Evolutionary conservation across 805 yeast genomes (phyloP).

Genomic region (Isabelozyma rhagii): DNA sequence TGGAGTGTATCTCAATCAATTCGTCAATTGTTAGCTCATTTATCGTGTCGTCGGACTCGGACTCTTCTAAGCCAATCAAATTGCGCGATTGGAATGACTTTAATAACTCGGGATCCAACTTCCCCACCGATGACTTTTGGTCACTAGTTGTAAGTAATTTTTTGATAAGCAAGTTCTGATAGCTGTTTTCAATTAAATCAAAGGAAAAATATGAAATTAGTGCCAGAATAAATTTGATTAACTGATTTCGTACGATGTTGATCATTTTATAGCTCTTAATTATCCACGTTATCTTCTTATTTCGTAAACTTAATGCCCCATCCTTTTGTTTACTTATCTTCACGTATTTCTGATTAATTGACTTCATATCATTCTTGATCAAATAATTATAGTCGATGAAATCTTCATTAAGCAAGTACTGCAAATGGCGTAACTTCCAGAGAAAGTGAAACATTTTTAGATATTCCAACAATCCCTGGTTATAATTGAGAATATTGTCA

Average conservation of each 20-base stretch:
- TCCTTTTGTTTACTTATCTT: constrained; percentile 14
- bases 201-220: constrained; percentile 40
- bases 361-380: constrained; percentile 21
- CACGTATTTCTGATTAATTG: constrained; percentile 9
- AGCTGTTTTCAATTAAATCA: constrained; percentile 46
- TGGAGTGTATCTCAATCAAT: constrained; percentile 34
- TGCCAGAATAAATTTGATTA: constrained; percentile 39
- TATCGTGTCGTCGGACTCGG: constrained; percentile 8
- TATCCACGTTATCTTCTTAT: constrained; percentile 27
- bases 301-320: constrained; percentile 42
- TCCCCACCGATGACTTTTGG: background rate
- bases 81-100: background rate
- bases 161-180: constrained; percentile 17
- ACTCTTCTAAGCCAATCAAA: constrained; percentile 2
- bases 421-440: constrained; percentile 71
- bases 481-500: constrained; percentile 31
- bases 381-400: constrained; percentile 24
- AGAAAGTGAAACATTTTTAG: constrained; percentile 79
- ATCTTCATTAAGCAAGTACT: constrained; percentile 43
- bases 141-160: constrained; percentile 17
- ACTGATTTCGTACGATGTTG: constrained; percentile 36
- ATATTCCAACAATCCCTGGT: constrained; percentile 47
- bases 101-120: background rate
- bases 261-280: constrained; percentile 28
- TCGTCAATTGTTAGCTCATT: constrained; percentile 49